phyloP scores from a whole-genome alignment of 805 yeast species.

The Yarrowia sp. region DNA sequence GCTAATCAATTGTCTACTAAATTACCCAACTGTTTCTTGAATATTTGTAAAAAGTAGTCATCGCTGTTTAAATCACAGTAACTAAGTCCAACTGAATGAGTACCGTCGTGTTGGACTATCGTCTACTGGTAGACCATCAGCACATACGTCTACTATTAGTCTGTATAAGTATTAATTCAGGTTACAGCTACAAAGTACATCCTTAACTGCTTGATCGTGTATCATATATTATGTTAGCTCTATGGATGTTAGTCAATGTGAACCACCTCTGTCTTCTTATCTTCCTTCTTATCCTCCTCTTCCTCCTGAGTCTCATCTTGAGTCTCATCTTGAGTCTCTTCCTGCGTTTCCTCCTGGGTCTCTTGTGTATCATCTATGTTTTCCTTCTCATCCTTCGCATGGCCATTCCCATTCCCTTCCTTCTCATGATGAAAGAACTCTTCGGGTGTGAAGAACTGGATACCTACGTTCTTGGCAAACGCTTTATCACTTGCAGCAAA shows the following conservation, averaged over 20 bases:
- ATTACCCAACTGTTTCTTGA: too few relatives aligned
- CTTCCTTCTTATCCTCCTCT: not conserved
- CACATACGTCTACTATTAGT: too few relatives aligned
- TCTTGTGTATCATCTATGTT: not conserved
- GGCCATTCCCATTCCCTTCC: not conserved
- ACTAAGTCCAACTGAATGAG: too few relatives aligned
- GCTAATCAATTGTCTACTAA: not conserved
- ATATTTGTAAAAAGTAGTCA: too few relatives aligned
- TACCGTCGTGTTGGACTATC: too few relatives aligned
- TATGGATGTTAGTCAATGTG: not conserved
- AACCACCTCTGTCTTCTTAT: not conserved
- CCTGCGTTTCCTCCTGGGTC: not conserved
- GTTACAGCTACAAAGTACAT: too few relatives aligned
- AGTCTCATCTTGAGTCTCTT: not conserved
- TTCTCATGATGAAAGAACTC: constrained; percentile 47
- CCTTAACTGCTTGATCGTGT: too few relatives aligned
- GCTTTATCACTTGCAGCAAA: constrained; percentile 73
- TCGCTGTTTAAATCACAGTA: too few relatives aligned
- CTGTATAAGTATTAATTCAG: too few relatives aligned
- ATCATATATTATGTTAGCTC: not conserved
- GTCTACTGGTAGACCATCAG: too few relatives aligned
- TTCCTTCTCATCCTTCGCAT: not conserved
- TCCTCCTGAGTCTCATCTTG: not conserved
- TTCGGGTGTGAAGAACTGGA: constrained; percentile 70
- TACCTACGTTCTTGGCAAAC: constrained; percentile 61